These are phyloP conservation scores for Auricularia sp. DNA, from an alignment of 768 basidiomycete genomes.

Conservation along the genomic window DNA sequence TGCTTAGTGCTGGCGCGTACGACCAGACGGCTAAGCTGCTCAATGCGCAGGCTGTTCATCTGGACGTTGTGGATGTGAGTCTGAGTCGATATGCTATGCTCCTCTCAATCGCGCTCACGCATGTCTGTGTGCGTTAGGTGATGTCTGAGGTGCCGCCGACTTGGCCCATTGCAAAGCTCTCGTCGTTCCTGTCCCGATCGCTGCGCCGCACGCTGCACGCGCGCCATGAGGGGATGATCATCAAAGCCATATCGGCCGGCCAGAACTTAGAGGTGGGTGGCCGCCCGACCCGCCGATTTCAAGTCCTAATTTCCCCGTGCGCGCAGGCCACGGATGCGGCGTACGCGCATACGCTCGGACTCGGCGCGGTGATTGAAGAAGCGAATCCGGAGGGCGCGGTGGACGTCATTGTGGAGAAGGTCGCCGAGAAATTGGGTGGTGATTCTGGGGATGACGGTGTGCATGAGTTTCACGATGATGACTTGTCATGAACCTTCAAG, in stretches of 20 bases:
- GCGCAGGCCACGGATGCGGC: conserved; percentile 47
- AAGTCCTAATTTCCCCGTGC: neutral
- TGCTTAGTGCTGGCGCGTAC: conserved; percentile 28
- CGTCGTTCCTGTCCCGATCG: conserved; percentile 71
- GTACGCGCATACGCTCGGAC: conserved; percentile 48
- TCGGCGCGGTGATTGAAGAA: conserved; percentile 62
- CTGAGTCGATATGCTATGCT: neutral
- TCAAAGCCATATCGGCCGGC: conserved; percentile 68
- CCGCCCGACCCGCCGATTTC: neutral
- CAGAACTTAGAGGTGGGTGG: conserved; percentile 62
- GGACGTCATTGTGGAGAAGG: conserved; percentile 16
- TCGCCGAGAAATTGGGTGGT: neutral
- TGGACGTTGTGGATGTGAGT: conserved; percentile 71
- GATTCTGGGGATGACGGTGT: neutral
- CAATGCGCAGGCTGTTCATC: conserved; percentile 68
- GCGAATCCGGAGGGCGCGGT: conserved; percentile 29
- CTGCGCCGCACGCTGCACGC: conserved; percentile 67
- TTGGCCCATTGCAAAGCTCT: conserved; percentile 67
- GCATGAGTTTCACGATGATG: neutral
- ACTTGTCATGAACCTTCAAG: neutral
- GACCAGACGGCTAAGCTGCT: conserved; percentile 59
- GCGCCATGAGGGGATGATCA: conserved; percentile 58
- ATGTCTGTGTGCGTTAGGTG: conserved; percentile 31
- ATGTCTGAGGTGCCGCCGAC: conserved; percentile 56
- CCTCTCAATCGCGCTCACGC: neutral